Base-by-base conservation (phyloP, 2,329 filamentous ascomycete species). In the Epichloe coenophiala region DNA sequence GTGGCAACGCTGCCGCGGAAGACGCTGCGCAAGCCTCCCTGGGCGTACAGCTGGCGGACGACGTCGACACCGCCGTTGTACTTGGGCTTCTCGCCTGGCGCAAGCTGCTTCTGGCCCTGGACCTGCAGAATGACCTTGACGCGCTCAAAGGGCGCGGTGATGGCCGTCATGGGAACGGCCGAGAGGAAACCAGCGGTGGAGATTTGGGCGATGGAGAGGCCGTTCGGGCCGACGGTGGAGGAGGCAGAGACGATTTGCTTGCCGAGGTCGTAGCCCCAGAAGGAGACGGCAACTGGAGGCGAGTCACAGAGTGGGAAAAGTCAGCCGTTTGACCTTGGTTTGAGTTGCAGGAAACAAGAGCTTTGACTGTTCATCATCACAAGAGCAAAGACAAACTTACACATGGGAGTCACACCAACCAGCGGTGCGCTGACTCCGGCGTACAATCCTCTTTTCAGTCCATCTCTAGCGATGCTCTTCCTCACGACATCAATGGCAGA, bases 111-210 rank as follows among this genome's bases (percentile, higher is more conserved):
- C 69, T 96, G 89, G 62, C 89, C 90, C 71, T 97, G 93, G 58
- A 97, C 94, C 69, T 98, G 93, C 1, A 98, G 83, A 56, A 98
- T 89, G 51, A 98, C 91, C 72, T 98, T 98, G 60, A 98, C 89
- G 63, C 93, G 91, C 77, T 98, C 93, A 66, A 98, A 97, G 54
- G 93, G 93, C 4, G 93, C 93, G n/a, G 93, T 97, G 72, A 98
- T 96, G 68, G 88, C 71, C 4, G 93, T 98, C 88, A 95, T 95
- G 62, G 93, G 93, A 53, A 98, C 86, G 54, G 93, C 93, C 63
- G 88, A 95, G 79, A 98, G 94, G 80, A 96, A 96, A 56, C 93
- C 93, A 13, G 93, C 93, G 37, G 88, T 80, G 36, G 88, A 93
- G 69, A 94, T 83, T 68, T 98, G 93, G 42, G 75, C 85, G 63